A percentile compares a stretch with the other conserved stretches of the same genome.
Evolutionary conservation across 345 rosid genomes (phyloP).

Genomic region (Turritis glabra): DNA sequence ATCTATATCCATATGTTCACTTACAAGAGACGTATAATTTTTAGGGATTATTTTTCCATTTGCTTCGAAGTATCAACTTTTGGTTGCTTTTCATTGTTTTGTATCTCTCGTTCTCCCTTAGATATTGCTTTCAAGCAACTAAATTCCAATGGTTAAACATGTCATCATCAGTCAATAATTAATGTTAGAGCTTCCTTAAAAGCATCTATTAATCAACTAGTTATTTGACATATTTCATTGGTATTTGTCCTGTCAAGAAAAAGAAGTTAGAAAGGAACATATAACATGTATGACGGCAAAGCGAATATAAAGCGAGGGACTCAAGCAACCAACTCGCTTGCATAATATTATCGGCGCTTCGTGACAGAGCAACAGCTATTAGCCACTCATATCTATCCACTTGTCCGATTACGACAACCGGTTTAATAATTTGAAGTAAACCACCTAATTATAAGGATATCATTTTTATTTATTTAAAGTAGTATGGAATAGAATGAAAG

Average conservation of each 20-base stretch:
- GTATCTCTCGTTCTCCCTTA: background rate
- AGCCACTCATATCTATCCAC: constrained; percentile 1
- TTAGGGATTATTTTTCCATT: background rate
- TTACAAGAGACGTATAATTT: too few relatives aligned
- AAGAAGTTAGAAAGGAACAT: background rate
- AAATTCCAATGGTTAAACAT: background rate
- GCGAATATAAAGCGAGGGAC: constrained; percentile 20
- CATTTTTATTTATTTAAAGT: background rate
- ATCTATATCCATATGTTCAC: background rate
- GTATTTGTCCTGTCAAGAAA: background rate
- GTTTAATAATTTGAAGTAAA: constrained; percentile 15
- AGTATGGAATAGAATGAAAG: background rate
- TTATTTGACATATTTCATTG: background rate
- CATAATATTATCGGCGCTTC: constrained; percentile 28
- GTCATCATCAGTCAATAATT: too few relatives aligned
- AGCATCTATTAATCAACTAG: too few relatives aligned
- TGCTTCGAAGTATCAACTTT: constrained; percentile 20
- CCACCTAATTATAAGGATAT: constrained; percentile 33
- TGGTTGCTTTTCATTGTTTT: constrained; percentile 4
- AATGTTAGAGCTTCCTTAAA: too few relatives aligned
- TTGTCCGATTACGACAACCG: constrained; percentile 8
- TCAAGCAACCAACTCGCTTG: constrained; percentile 9
- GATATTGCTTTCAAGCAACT: constrained; percentile 9
- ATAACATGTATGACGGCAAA: constrained; percentile 8
- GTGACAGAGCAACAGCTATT: constrained; percentile 17